Evolutionary conservation across 257 asterid genomes (phyloP), one percentile per base, ranked within the genome.

Genomic region (Scutellaria baicalensis): DNA sequence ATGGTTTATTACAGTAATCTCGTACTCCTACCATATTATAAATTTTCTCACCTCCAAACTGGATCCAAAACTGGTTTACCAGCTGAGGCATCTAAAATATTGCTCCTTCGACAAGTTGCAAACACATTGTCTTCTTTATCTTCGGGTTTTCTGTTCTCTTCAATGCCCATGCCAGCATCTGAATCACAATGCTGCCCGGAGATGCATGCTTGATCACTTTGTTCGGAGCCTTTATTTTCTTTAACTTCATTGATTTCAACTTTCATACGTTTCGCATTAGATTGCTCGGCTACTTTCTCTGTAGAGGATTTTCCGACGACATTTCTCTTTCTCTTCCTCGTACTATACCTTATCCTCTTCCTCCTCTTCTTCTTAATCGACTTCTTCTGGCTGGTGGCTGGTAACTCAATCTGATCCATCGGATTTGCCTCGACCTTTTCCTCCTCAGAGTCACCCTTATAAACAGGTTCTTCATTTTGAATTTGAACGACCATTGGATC

Each of bases 21-120:
- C 47, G 9, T 13, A 16, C 36, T 23, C 47, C 7, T 13, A 16
- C 36, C 14, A 74, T 14, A 61, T 5, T 5, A 55, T 58, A 58
- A 78, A 48, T 57, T 74, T 80, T 51, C 81, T 84, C 54, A 86
- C 97, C 88, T 86, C 97, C 97, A 91, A 79, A 91, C 72, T 21
- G 88, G 87, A 59, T 45, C 42, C 48, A 61, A 21, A 27, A 70
- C 54, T 48, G 97, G 97, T 65, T 69, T 68, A 9, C 85, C 77
- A 43, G 66, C 39, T n/a, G 18, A 27, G 65, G 52, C 31, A 69
- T 7, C 63, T 27, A 66, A 65, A 50, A 17, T 40, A 69, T 21
- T 47, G 38, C 23, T 59, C 20, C 42, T 31, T 21, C 12, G 31
- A 31, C 3, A 1, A 52, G 48, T 13, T 23, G 66, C 38, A 43